Evolutionary conservation across 192 early-diverging fungal species (phyloP), one percentile per base, ranked within the genome.

Genomic region (Endogone sp.): DNA sequence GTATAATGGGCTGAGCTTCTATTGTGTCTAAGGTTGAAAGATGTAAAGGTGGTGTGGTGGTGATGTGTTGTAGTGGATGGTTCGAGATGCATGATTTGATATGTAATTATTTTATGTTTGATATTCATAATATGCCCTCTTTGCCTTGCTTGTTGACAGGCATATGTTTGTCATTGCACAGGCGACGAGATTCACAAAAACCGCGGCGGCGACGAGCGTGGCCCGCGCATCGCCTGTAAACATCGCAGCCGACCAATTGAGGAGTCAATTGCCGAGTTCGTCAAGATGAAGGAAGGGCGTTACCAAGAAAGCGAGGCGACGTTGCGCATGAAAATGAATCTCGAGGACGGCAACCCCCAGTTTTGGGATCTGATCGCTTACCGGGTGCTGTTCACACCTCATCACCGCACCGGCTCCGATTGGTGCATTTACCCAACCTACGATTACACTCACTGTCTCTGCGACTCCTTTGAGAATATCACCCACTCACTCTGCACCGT

Each of bases 351-450:
- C 57, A 99, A 98, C 78, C 95, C 96, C 31, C 95, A 97, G 85
- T 98, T 99, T 86, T 99, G 98, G 98, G 97, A 99, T 72, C 81
- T 96, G 73, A 91, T 98, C 44, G 98, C 98, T 22, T 99, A 99
- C 79, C 93, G 98, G 64, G 90, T 99, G 54, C 64, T 95, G 62
- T 94, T 92, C 68, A 86, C 95, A 11, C 89, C 88, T 55, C 98
- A 99, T 78, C 90, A 92, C 79, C 89, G 98, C 54, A 98, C 98
- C 28, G 95, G 91, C 44, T 79, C 87, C 56, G 77, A 91, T 59
- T 99, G 98, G 98, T 93, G 97, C 72, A 94, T 99, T 77, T 99
- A 99, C 76, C 98, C 97, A 59, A 99, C 97, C 10, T 99, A 99
- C 74, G 98, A 99, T 78, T 99, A 91, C 76, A 96, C 97, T 3